These are phyloP conservation scores for Myxozyma neglecta DNA, from an alignment of 805 yeast species.

Conservation along the genomic window DNA sequence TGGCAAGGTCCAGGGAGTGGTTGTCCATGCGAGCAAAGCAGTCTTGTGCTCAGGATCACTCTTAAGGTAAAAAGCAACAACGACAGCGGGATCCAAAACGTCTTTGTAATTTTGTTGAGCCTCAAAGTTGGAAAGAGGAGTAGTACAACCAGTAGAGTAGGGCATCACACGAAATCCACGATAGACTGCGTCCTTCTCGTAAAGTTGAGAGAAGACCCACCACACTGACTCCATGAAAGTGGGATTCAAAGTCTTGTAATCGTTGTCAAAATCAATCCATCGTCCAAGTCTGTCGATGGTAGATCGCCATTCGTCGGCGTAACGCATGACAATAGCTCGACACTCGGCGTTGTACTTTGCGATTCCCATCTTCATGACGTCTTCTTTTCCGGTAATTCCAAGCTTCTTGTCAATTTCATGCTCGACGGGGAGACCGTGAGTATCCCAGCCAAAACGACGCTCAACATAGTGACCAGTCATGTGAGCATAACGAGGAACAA, in stretches of 20 bases:
- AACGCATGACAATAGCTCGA: constrained; percentile 95
- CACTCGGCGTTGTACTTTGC: constrained; percentile 93
- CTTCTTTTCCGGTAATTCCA: constrained; percentile 89
- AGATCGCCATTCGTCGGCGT: constrained; percentile 90
- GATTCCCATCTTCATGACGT: constrained; percentile 90
- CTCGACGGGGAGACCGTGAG: constrained; percentile 98
- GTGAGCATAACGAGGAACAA: constrained; percentile 95
- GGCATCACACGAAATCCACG: constrained; percentile 98
- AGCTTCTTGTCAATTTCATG: constrained; percentile 98
- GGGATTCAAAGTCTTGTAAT: constrained; percentile 79
- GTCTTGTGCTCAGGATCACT: constrained; percentile 70
- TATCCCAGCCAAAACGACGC: constrained; percentile 99
- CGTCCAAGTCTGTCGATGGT: constrained; percentile 95
- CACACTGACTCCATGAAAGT: constrained; percentile 96
- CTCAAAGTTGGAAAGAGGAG: constrained; percentile 95
- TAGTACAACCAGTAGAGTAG: constrained; percentile 94
- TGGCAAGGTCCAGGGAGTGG: constrained; percentile 99
- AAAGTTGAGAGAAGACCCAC: constrained; percentile 96
- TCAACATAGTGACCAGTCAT: constrained; percentile 97
- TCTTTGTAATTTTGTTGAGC: constrained; percentile 98
- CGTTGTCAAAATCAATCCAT: constrained; percentile 99
- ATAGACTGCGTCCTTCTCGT: constrained; percentile 82
- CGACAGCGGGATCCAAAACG: constrained; percentile 94
- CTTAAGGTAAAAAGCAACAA: constrained; percentile 78
- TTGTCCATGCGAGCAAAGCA: constrained; percentile 94